Percentiles rank a stretch among this genome's conserved stretches.
Conservation (phyloP, 2,329 filamentous ascomycete species). For the Colletotrichum karsti region DNA sequence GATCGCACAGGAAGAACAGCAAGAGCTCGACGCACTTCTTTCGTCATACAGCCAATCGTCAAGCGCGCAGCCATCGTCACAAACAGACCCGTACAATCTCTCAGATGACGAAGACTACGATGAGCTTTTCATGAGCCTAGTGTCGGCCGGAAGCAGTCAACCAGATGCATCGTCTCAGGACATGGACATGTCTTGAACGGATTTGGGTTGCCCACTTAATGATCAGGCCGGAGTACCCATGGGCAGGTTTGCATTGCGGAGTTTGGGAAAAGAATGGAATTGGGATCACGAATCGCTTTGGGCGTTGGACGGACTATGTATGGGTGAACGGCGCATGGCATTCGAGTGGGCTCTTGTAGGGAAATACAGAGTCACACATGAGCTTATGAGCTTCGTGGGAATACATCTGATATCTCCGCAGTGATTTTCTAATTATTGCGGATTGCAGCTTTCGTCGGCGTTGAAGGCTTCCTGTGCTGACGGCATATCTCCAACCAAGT, state of each 20-base stretch:
- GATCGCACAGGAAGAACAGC: constrained; percentile 59
- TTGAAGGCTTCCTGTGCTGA: constrained; percentile 78
- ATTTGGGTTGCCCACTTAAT: background rate
- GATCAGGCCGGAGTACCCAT: background rate
- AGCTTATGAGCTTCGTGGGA: constrained; percentile 33
- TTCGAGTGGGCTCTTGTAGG: background rate
- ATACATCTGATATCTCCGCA: constrained; percentile 19
- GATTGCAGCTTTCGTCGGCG: constrained; percentile 69
- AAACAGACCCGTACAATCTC: constrained; percentile 33
- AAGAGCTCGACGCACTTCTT: constrained; percentile 66
- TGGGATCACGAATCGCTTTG: background rate
- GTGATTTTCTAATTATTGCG: constrained; percentile 57
- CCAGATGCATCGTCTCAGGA: constrained; percentile 42
- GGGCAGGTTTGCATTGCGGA: background rate
- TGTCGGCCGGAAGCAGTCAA: constrained; percentile 51
- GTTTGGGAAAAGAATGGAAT: background rate
- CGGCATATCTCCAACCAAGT: constrained; percentile 90
- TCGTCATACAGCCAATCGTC: constrained; percentile 50
- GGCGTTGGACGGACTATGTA: background rate
- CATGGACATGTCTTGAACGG: constrained; percentile 55
- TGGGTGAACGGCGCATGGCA: background rate
- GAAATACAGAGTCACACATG: background rate
- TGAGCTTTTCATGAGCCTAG: constrained; percentile 71
- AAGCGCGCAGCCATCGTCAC: constrained; percentile 36
- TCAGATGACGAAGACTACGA: constrained; percentile 71